Base-by-base conservation (phyloP, 2,329 filamentous ascomycete genomes). In the Cladosporium sp. region DNA sequence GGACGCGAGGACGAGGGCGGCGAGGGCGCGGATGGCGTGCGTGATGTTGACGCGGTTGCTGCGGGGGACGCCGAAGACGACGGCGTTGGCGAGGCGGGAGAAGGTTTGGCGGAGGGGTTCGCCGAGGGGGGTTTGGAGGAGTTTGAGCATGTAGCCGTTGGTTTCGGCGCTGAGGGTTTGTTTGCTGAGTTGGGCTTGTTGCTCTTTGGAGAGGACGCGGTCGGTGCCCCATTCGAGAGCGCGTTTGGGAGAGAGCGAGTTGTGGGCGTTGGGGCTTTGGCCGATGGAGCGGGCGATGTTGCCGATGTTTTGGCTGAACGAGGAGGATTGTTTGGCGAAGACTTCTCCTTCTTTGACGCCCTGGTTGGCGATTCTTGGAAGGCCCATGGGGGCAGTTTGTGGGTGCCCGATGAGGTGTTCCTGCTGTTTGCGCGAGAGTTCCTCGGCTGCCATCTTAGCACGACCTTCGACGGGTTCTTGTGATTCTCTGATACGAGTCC, bases 51-150 rank as follows among this genome's bases (percentile, higher is more conserved):
- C 80, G 1, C 82, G 73, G 62, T 87, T 83, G 3, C 85, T 86
- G 61, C 86, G 83, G 0, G 90, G 90, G 0, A 78, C 73, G 29
- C 89, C 90, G 17, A 93, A 76, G 3, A 95, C 80, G 11, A 86
- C 80, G 2, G 80, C 77, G 1, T 79, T 79, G 20, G 89, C 76
- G 30, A 80, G 82, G 22, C 81, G 80, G 11, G 77, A 72, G 64
- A 89, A 88, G 3, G 81, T 79, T 59, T 86, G 82, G 19, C 85
- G 82, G 66, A 96, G 89, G 0, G 86, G 76, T 52, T 72, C 74
- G 8, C 88, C 88, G 1, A 89, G 42, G 0, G 74, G 71, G 2
- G 78, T 79, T 13, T 70, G 66, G 12, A 82, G 65, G 55, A 79
- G 60, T 18, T 68, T 61, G 12, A 76, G 71, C 17, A 80, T 57